Evolutionary conservation across 2,329 filamentous ascomycete genomes (phyloP), one percentile per base, ranked within the genome.

Genomic region (Fusarium sp.): DNA sequence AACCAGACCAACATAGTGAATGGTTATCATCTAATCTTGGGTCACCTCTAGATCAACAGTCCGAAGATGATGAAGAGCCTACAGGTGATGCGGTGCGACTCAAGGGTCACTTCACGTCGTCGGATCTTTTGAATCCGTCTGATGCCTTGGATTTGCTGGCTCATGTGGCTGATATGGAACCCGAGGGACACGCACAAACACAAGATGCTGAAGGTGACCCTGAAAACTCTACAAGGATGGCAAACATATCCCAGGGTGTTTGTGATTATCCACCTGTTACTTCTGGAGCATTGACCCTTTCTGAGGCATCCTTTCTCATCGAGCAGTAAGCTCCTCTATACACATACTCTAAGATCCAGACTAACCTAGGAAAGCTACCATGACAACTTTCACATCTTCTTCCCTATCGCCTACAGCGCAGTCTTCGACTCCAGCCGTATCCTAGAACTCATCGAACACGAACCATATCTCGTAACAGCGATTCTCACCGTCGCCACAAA

Each of bases 401-500:
- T 93, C 63, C 92, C 92, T 1, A 83, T 94, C 33, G 91, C 92
- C 0, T 90, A 91, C 15, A 84, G 85, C 42, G 86, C 87, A 71
- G 89, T 90, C 48, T 88, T 92, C 72, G 85, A 87, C 54, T 80
- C 86, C 44, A 79, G 83, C 20, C 83, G 87, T 63, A 80, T 93
- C 15, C 83, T 88, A 33, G 83, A 86, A 24, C 89, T 90, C 70
- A 89, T 90, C 10, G 84, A 85, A 5, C 87, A 88, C 35, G 91
- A 93, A 77, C 90, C 88, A 36, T 90, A 93, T 77, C 84, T 94
- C 0, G 85, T 94, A 22, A 93, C 92, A 0, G 91, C 92, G 0
- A 89, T 94, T 6, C 83, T 94, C 8, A 91, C 91, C 4, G 91
- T 94, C 55, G 90, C 91, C 8, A 92, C 92, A 13, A 92, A 93